phyloP scores from a whole-genome alignment of 2,329 filamentous ascomycete genomes.

The Keithomyces neogunnii region DNA sequence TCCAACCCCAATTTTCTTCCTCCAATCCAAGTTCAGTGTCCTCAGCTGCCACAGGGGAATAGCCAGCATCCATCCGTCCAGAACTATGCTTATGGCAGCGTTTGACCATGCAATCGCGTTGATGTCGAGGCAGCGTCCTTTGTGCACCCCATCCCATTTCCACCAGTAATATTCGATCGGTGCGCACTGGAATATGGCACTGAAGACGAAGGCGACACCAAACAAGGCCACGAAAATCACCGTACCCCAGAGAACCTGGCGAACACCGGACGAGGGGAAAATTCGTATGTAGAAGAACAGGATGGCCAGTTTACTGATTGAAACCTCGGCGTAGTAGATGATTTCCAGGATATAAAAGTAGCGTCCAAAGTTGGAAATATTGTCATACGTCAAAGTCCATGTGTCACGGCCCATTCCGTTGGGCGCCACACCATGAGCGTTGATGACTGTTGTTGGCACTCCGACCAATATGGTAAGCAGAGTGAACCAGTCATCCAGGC shows the following conservation, averaged over 20 bases:
- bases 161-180: slow-evolving; percentile 46
- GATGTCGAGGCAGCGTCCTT: slow-evolving; percentile 40
- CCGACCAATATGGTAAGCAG: slow-evolving; percentile 18
- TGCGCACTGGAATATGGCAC: slow-evolving; percentile 40
- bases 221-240: slow-evolving; percentile 29
- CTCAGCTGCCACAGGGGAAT: slow-evolving; percentile 39
- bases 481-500: slow-evolving; percentile 30
- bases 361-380: slow-evolving; percentile 34
- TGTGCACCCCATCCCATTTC: slow-evolving; percentile 38
- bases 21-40: slow-evolving; percentile 33
- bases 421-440: slow-evolving; percentile 18
- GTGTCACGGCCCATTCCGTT: slow-evolving; percentile 42
- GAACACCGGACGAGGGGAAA: slow-evolving; percentile 34
- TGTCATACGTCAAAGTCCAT: slow-evolving; percentile 34
- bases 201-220: slow-evolving; percentile 32
- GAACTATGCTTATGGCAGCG: slow-evolving; percentile 41
- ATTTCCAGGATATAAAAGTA: slow-evolving; percentile 34
- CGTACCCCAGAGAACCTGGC: slow-evolving; percentile 32
- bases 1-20: slow-evolving; percentile 39
- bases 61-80: slow-evolving; percentile 43
- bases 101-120: slow-evolving; percentile 42
- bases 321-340: slow-evolving; percentile 37
- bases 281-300: slow-evolving; percentile 48
- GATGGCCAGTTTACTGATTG: slow-evolving; percentile 41
- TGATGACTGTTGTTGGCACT: slow-evolving; percentile 22